Evolutionary conservation across 805 yeast genomes (phyloP).

Genomic region (Naumovozyma dairenensis): DNA sequence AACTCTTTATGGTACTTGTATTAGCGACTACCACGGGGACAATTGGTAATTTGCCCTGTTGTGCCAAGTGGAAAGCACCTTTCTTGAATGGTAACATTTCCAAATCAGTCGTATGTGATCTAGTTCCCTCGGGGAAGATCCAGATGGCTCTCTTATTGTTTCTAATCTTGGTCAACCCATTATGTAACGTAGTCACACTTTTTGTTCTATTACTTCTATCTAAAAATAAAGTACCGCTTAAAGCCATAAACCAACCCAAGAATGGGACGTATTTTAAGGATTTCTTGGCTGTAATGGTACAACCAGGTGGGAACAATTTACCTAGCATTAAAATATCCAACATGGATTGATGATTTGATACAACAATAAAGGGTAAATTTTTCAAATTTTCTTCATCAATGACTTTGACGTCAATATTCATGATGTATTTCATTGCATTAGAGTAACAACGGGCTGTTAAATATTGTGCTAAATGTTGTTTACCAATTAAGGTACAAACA

Average conservation of each 20-base stretch:
- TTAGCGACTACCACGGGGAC: conserved; percentile 84
- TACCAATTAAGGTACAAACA: conserved; percentile 55
- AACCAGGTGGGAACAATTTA: conserved; percentile 72
- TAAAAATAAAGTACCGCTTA: conserved; percentile 83
- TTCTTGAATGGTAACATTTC: conserved; percentile 82
- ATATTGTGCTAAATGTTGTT: conserved; percentile 77
- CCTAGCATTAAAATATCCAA: conserved; percentile 79
- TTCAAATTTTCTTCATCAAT: conserved; percentile 54
- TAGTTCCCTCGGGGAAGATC: conserved; percentile 96
- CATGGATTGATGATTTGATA: conserved; percentile 87
- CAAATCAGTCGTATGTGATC: conserved; percentile 66
- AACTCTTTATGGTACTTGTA: conserved; percentile 62
- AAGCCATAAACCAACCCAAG: conserved; percentile 93
- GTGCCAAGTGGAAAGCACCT: conserved; percentile 97
- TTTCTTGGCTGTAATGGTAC: conserved; percentile 87
- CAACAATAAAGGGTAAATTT: conserved; percentile 62
- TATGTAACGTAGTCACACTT: conserved; percentile 64
- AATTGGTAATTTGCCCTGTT: conserved; percentile 81
- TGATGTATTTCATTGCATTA: conserved; percentile 42
- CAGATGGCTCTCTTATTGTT: conserved; percentile 61
- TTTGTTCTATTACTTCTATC: conserved; percentile 71
- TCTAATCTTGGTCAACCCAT: conserved; percentile 56
- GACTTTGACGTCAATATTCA: conserved; percentile 65
- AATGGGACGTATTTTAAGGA: conserved; percentile 78
- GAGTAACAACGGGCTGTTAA: conserved; percentile 80